Percentiles rank a stretch among this genome's conserved stretches.
phyloP scores from a whole-genome alignment of 257 asterid genomes.

The Solanum okadae region DNA sequence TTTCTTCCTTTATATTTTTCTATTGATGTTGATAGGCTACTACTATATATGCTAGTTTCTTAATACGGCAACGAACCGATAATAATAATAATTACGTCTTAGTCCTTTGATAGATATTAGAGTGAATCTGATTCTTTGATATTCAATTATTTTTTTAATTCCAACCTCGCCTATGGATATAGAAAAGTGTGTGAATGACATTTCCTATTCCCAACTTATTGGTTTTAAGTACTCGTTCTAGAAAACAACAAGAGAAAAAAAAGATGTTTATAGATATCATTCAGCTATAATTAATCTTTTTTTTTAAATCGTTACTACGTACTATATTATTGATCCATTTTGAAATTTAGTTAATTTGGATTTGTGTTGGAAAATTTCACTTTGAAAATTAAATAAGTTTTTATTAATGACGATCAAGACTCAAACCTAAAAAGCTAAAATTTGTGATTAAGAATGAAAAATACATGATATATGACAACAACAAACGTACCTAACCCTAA shows the following conservation, averaged over 20 bases:
- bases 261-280: not conserved
- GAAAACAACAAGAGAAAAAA: not conserved
- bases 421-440: not conserved
- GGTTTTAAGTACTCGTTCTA: not conserved
- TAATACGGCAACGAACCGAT: not conserved
- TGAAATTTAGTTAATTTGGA: too few species aligned
- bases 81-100: not conserved
- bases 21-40: not conserved
- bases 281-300: not conserved
- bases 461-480: not conserved
- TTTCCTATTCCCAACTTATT: too few species aligned
- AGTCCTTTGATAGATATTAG: not conserved
- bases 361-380: not conserved
- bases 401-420: fast-evolving
- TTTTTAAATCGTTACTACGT: too few species aligned
- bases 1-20: not conserved
- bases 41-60: not conserved
- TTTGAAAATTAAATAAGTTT: fast-evolving
- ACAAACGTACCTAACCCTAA: not conserved
- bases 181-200: not conserved
- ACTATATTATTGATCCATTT: not conserved
- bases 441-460: not conserved
- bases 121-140: not conserved
- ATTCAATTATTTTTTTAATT: too few species aligned
- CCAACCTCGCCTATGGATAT: not conserved